phyloP scores from a whole-genome alignment of 495 filamentous ascomycete genomes.

The Sordaria brevicollis region DNA sequence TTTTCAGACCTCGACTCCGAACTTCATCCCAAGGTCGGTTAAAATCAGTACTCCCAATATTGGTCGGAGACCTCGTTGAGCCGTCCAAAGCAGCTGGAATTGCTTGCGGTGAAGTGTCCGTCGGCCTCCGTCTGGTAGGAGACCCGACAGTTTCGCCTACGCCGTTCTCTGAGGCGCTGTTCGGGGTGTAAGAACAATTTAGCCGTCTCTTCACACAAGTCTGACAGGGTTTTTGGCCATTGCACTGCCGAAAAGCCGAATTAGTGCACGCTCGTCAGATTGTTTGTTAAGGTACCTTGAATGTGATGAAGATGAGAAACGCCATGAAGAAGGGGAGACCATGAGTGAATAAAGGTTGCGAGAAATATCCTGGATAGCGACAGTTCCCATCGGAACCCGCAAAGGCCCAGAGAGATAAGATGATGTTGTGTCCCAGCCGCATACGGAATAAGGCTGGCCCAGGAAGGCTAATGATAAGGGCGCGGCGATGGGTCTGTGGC shows the following conservation, averaged over 20 bases:
- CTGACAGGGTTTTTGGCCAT: slow-evolving; percentile 59
- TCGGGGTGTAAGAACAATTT: slow-evolving; percentile 38
- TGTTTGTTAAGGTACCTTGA: background rate
- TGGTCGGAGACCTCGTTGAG: slow-evolving; percentile 6
- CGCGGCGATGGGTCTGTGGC: background rate
- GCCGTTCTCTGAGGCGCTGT: slow-evolving; percentile 21
- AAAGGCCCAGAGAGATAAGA: background rate
- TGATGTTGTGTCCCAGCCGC: background rate
- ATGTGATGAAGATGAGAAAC: background rate
- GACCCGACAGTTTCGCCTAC: slow-evolving; percentile 25
- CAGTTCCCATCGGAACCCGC: background rate
- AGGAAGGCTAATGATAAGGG: background rate
- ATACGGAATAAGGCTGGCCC: background rate
- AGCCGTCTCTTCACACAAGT: slow-evolving; percentile 53
- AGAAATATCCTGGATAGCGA: background rate
- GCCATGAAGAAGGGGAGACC: background rate
- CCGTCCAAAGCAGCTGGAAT: slow-evolving; percentile 11
- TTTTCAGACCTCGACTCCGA: slow-evolving; percentile 6
- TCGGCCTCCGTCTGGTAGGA: slow-evolving; percentile 36
- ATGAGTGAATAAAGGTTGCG: background rate
- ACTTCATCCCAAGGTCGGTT: slow-evolving; percentile 16
- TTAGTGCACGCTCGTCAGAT: background rate
- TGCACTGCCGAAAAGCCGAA: slow-evolving; percentile 38
- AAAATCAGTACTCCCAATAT: slow-evolving; percentile 1
- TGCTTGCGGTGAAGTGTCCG: slow-evolving; percentile 25